Base-by-base conservation (phyloP, 129 eudicot genomes). In the Scalesia atractyloides region DNA sequence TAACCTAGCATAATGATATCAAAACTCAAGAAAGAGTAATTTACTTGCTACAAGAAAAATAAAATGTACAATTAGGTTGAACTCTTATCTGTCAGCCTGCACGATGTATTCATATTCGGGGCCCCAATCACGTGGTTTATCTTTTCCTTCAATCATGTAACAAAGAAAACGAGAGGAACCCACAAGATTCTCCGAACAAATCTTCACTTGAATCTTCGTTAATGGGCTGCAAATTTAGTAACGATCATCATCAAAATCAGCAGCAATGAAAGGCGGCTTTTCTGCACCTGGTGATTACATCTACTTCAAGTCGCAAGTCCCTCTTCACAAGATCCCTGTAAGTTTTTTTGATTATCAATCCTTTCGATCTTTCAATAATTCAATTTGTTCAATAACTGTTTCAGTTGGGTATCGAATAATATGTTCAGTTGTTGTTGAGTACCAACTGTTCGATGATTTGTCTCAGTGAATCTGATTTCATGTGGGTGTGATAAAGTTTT, bases 321-420 rank as follows among this genome's bases (percentile, higher is more conserved):
- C 99, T 72, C 96, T 94, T 70, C 99, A 94, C 85, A 94, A 90
- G 93, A 90, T 94, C 87, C 99, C 99, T 46, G 99, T 94, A 66
- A 76, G 88, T 76, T 73, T 18, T 10, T 58, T 41, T 17, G 17
- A 49, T 33, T 12, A 46, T 50, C 8, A 19, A 34, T 75, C 20
- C 5, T 5, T 37, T 69, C 11, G n/a, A 61, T 80, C 49, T 54
- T 34, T 36, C 5, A 50, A 22, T 17, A 5, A 63, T 17, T 46
- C 20, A 19, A 64, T 74, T 74, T 46, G 26, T 11, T 52, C 46
- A 7, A 6, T 16, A 33, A n/a, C 14, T 53, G 12, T 9, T 65
- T 41, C 44, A 61, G 50, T 41, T 71, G 54, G 17, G 4, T 19
- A 17, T 48, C 50, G 14, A 8, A 70, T 52, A 17, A 7, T 77